Conservation (phyloP, 139 green algal species). For the Chlamydomonas applanata region DNA sequence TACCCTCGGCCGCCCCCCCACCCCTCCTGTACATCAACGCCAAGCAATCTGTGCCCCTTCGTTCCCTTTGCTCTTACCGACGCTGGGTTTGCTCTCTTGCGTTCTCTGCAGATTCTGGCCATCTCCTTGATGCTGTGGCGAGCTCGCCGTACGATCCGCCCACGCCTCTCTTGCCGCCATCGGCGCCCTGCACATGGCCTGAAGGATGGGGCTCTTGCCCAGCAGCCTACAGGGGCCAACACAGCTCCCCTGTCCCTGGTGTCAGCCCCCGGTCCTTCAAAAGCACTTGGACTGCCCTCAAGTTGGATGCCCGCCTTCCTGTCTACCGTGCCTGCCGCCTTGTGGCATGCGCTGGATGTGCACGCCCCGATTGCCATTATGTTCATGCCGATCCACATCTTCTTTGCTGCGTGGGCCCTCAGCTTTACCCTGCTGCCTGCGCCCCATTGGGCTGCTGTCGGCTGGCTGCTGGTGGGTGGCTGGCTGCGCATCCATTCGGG, state of each 20-base stretch:
- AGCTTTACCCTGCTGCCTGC: conserved; percentile 44
- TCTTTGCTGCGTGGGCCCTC: conserved; percentile 31
- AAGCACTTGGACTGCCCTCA: no score
- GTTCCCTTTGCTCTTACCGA: no score
- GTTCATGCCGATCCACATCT: conserved; percentile 54
- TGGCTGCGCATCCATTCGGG: no score
- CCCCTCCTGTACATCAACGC: no score
- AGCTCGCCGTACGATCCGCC: neutral
- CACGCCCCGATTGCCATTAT: conserved; percentile 53
- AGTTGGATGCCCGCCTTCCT: no score
- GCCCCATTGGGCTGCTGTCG: neutral
- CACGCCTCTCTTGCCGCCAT: neutral
- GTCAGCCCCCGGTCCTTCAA: no score
- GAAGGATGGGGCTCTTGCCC: neutral
- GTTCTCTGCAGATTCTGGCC: neutral
- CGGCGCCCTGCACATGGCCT: neutral
- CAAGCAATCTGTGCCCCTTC: no score
- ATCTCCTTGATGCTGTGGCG: neutral
- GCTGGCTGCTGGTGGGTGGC: neutral
- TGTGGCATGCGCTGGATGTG: conserved; percentile 8
- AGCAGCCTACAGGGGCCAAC: no score
- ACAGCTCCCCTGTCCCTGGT: no score
- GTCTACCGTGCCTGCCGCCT: neutral
- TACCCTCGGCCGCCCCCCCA: no score
- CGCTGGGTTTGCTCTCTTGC: no score